Evolutionary conservation across 2,329 filamentous ascomycete species (phyloP).

Genomic region (Paracoccidioides lutzii): DNA sequence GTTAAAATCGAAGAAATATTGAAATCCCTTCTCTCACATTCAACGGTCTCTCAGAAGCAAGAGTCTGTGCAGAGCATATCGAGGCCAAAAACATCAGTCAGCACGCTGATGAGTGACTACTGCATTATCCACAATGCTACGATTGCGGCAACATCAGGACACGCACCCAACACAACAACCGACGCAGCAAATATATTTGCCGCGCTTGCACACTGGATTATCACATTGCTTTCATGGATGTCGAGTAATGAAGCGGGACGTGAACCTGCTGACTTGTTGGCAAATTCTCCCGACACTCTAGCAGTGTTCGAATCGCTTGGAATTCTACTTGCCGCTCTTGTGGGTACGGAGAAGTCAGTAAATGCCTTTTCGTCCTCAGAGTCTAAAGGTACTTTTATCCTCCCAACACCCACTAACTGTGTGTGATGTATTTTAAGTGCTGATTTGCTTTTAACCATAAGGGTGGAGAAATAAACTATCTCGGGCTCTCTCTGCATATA

Average conservation of each 20-base stretch:
- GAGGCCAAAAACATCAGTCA: constrained; percentile 5
- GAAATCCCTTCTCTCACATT: constrained; percentile 22
- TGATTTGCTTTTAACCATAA: constrained; percentile 8
- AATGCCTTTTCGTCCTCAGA: constrained; percentile 24
- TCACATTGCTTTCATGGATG: constrained; percentile 25
- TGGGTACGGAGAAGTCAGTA: constrained; percentile 24
- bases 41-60: constrained; percentile 19
- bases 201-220: constrained; percentile 28
- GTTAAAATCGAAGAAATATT: constrained; percentile 25
- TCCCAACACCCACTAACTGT: not conserved
- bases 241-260: constrained; percentile 15
- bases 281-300: constrained; percentile 26
- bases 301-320: constrained; percentile 31
- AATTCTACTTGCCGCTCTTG: constrained; percentile 28
- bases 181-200: constrained; percentile 24
- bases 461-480: constrained; percentile 26
- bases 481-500: constrained; percentile 27
- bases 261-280: constrained; percentile 17
- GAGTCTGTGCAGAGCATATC: constrained; percentile 6
- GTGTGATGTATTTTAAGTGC: not conserved
- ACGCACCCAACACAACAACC: constrained; percentile 17
- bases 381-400: constrained; percentile 21
- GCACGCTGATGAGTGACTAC: constrained; percentile 31
- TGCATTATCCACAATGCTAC: constrained; percentile 31
- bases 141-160: constrained; percentile 26